Conservation (phyloP, 345 rosid species). For the Schrenkiella parvula region DNA sequence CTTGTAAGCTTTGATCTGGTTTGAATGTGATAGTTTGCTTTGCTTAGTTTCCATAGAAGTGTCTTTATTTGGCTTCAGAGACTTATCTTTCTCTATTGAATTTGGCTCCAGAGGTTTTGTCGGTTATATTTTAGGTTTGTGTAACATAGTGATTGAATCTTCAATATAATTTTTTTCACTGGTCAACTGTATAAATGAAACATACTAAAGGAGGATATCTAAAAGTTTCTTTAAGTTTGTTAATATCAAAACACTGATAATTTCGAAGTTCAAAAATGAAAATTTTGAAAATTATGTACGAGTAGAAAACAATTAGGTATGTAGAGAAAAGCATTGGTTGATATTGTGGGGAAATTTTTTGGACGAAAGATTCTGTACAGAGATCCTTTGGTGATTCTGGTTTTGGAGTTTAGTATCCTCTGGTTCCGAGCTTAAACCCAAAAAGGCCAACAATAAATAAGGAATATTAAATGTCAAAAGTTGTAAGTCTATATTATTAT, state of each 20-base stretch:
- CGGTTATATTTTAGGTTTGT: no score
- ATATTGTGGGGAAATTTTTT: constrained; percentile 1
- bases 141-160: no score
- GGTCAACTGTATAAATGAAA: not conserved
- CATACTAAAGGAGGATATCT: not conserved
- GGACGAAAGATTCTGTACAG: constrained; percentile 34
- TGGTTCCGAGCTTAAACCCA: constrained; percentile 22
- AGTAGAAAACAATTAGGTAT: constrained; percentile 6
- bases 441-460: constrained; percentile 26
- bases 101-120: no score
- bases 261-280: not conserved
- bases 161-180: no score
- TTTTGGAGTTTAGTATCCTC: constrained; percentile 32
- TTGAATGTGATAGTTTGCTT: no score
- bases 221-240: no score
- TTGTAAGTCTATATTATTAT: constrained; percentile 19
- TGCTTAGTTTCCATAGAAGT: no score
- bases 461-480: constrained; percentile 33
- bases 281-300: not conserved
- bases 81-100: no score
- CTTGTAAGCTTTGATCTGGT: no score
- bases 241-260: not conserved
- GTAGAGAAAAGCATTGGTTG: constrained; percentile 6
- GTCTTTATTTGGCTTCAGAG: no score
- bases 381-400: constrained; percentile 34